Evolutionary conservation across 2,329 filamentous ascomycete genomes (phyloP).

Genomic region (Lachnellula occidentalis): DNA sequence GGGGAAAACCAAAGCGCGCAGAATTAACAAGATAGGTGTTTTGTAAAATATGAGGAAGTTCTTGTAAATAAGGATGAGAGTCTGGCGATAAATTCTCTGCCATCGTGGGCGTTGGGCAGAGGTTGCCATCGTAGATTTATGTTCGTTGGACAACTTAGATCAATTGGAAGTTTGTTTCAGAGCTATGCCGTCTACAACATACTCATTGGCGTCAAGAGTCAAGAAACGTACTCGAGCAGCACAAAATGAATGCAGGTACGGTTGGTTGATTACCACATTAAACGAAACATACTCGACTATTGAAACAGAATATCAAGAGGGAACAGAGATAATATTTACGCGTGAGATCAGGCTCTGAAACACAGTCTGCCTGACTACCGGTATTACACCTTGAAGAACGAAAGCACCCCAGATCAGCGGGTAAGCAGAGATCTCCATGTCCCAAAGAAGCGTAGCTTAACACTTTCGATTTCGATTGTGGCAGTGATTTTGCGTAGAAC

Average conservation of each 20-base stretch:
- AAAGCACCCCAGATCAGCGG: not conserved
- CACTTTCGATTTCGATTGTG: not conserved
- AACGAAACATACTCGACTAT: not conserved
- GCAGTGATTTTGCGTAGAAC: not conserved
- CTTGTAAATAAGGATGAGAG: conserved; percentile 22
- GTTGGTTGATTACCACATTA: not conserved
- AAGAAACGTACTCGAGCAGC: not conserved
- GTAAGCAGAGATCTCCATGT: not conserved
- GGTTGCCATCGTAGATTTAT: conserved; percentile 6
- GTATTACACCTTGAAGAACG: not conserved
- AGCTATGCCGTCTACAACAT: not conserved
- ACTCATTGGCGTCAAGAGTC: not conserved
- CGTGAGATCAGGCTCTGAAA: not conserved
- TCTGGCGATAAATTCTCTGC: conserved; percentile 24
- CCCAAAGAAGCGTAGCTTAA: not conserved
- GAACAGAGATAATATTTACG: not conserved
- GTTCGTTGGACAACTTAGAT: not conserved
- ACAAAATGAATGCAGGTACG: not conserved
- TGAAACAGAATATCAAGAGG: not conserved
- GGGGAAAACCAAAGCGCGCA: conserved; percentile 22
- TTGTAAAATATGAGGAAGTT: conserved; percentile 25
- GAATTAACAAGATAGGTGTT: conserved; percentile 16
- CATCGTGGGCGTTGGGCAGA: conserved; percentile 11
- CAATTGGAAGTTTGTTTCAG: too few relatives aligned
- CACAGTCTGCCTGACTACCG: not conserved